phyloP scores from a whole-genome alignment of 768 basidiomycete species.

The Phlebiopsis flavidoalba region DNA sequence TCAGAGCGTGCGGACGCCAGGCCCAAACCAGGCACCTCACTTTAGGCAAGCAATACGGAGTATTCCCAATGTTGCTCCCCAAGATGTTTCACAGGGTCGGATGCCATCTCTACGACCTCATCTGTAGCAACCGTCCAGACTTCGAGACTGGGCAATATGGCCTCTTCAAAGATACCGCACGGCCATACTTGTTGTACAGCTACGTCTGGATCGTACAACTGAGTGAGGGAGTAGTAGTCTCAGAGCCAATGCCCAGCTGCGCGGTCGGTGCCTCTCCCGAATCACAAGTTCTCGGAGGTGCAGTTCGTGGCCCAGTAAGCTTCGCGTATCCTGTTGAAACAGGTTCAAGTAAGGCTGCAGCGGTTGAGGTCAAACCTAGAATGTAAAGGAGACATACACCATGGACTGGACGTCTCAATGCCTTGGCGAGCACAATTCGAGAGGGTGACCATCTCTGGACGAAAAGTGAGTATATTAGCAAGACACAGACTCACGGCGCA shows the following conservation, averaged over 20 bases:
- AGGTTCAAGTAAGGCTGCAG: too few species aligned
- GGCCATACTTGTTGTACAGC: conserved; percentile 90
- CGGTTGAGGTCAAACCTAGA: neutral
- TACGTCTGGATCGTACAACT: conserved; percentile 87
- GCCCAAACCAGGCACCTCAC: conserved; percentile 40
- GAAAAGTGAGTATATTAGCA: conserved; percentile 6
- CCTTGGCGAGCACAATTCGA: conserved; percentile 89
- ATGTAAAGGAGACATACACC: conserved; percentile 44
- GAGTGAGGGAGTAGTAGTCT: conserved; percentile 89
- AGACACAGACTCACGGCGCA: neutral
- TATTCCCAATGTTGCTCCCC: conserved; percentile 91
- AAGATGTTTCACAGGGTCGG: conserved; percentile 93
- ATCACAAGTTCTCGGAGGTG: conserved; percentile 84
- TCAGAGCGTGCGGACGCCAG: neutral
- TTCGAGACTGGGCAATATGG: conserved; percentile 81
- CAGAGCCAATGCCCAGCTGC: conserved; percentile 83
- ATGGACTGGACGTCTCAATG: conserved; percentile 90
- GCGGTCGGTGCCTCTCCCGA: conserved; percentile 54
- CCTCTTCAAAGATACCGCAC: conserved; percentile 86
- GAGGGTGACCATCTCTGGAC: conserved; percentile 87
- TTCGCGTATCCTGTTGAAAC: conserved; percentile 68
- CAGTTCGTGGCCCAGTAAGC: conserved; percentile 79
- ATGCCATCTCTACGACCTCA: conserved; percentile 92
- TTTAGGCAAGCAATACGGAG: conserved; percentile 81
- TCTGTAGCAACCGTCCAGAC: conserved; percentile 77